A percentile compares a stretch with the other conserved stretches of the same genome.
Conservation (phyloP, 495 filamentous ascomycete species). For the Aspergillus sclerotiicarbonarius region DNA sequence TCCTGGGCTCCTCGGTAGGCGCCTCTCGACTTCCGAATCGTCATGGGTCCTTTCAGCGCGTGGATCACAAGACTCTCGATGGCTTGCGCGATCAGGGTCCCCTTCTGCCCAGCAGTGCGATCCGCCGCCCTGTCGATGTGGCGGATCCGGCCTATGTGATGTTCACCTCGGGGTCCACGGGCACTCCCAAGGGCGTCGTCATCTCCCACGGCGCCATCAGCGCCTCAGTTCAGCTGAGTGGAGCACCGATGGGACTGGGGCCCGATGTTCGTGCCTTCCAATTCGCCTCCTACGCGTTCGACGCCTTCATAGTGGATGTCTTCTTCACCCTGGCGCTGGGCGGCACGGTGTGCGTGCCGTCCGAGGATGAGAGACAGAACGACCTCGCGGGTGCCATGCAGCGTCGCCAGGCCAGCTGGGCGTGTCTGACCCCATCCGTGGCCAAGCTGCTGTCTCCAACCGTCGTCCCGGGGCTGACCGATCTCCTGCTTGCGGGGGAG, state of each 20-base stretch:
- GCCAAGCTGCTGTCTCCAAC: slow-evolving; percentile 33
- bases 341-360: slow-evolving; percentile 33
- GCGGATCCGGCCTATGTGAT: slow-evolving; percentile 32
- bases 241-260: not conserved
- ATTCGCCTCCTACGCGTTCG: not conserved
- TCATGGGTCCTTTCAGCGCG: slow-evolving; percentile 40
- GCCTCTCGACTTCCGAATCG: slow-evolving; percentile 39
- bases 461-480: slow-evolving; percentile 32
- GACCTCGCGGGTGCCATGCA: slow-evolving; percentile 37
- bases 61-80: not conserved
- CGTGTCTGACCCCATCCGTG: slow-evolving; percentile 40
- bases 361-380: slow-evolving; percentile 33
- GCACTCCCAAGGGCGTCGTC: slow-evolving; percentile 36
- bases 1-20: slow-evolving; percentile 33
- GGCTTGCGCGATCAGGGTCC: not conserved
- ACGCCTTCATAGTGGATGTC: slow-evolving; percentile 12
- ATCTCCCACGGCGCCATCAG: slow-evolving; percentile 29
- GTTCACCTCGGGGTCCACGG: slow-evolving; percentile 39
- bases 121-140: slow-evolving; percentile 1
- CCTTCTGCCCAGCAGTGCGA: not conserved
- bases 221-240: slow-evolving; percentile 8
- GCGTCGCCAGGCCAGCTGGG: slow-evolving; percentile 32
- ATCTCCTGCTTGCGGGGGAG: slow-evolving; percentile 40
- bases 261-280: not conserved
- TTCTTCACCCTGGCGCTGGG: slow-evolving; percentile 26